Conservation (phyloP, 2,329 filamentous ascomycete species). For the Coniochaeta sp. region DNA sequence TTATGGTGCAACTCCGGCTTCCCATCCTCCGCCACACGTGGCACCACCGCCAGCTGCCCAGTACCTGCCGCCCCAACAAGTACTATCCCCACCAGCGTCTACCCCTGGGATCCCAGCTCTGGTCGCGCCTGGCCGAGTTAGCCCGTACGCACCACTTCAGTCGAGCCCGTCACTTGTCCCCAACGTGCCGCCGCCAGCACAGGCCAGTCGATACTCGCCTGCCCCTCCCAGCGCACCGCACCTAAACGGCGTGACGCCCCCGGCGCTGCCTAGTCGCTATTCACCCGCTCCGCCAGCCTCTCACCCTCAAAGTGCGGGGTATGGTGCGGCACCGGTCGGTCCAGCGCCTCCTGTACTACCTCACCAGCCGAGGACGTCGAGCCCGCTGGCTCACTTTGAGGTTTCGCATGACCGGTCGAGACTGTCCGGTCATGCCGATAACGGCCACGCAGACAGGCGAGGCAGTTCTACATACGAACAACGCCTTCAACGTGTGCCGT, state of each 20-base stretch:
- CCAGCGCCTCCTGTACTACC: slow-evolving; percentile 40
- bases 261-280: slow-evolving; percentile 45
- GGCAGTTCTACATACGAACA: slow-evolving; percentile 48
- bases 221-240: slow-evolving; percentile 35
- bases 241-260: slow-evolving; percentile 47
- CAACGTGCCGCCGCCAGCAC: slow-evolving; percentile 17
- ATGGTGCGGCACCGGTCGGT: slow-evolving; percentile 26
- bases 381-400: slow-evolving; percentile 59
- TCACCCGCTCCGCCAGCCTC: slow-evolving; percentile 36
- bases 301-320: slow-evolving; percentile 32
- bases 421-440: slow-evolving; percentile 26
- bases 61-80: slow-evolving; percentile 11
- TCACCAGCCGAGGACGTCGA: slow-evolving; percentile 59
- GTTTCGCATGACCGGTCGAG: slow-evolving; percentile 34
- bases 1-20: slow-evolving; percentile 20
- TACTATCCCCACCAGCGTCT: slow-evolving; percentile 14
- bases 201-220: slow-evolving; percentile 55
- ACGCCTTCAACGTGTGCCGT: slow-evolving; percentile 45
- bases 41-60: slow-evolving; percentile 12
- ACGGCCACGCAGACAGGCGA: slow-evolving; percentile 36
- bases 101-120: slow-evolving; percentile 28
- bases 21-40: slow-evolving; percentile 9
- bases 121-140: slow-evolving; percentile 45
- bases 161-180: slow-evolving; percentile 17
- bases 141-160: slow-evolving; percentile 45